Conservation (phyloP, 345 rosid species). For the Linum usitatissimum region DNA sequence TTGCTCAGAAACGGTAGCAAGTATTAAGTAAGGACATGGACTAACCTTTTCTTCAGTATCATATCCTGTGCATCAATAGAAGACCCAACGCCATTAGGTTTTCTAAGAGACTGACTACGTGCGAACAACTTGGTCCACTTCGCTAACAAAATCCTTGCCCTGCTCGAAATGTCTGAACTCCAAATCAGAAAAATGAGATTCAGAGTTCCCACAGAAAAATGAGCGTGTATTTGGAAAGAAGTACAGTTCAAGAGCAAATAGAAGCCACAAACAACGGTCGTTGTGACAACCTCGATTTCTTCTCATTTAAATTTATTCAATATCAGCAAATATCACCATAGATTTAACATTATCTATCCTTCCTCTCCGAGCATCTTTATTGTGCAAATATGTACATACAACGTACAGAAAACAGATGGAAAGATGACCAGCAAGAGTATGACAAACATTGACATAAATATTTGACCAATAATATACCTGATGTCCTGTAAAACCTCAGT, state of each 20-base stretch:
- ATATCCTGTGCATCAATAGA: conserved; percentile 50
- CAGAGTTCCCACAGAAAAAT: conserved; percentile 20
- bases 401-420: neutral
- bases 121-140: conserved; percentile 90
- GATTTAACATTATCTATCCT: neutral
- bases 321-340: neutral
- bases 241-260: conserved; percentile 6
- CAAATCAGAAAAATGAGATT: conserved; percentile 86
- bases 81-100: conserved; percentile 51
- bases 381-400: neutral
- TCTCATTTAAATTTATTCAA: neutral
- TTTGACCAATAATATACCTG: conserved; percentile 55
- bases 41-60: conserved; percentile 78
- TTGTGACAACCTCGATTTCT: neutral
- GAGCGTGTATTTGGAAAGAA: conserved; percentile 1
- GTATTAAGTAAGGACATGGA: conserved; percentile 12
- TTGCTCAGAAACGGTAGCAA: conserved; percentile 7
- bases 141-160: conserved; percentile 80
- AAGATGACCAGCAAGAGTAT: neutral
- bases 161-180: conserved; percentile 99
- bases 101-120: conserved; percentile 57
- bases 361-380: neutral
- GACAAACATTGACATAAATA: neutral
- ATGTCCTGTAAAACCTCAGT: conserved; percentile 61
- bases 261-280: neutral